These are phyloP conservation scores for Effrenium voratum DNA, from an alignment of 73 alveolate species.

Conservation along the genomic window DNA sequence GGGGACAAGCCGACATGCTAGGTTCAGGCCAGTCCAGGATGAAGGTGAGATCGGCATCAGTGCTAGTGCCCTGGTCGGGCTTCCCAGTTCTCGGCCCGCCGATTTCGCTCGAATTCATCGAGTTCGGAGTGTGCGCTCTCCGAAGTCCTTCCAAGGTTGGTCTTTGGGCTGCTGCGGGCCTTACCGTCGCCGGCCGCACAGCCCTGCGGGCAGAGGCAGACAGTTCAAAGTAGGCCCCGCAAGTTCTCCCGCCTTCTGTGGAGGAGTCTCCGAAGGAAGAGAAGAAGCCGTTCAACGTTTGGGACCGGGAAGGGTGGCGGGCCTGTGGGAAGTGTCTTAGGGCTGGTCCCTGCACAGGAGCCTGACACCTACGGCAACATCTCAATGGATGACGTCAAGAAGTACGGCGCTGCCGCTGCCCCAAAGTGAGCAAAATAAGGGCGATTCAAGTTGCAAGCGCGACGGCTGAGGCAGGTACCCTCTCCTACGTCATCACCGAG, in stretches of 20 bases:
- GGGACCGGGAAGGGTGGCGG: slow-evolving; percentile 15
- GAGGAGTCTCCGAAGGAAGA: neutral
- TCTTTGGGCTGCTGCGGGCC: slow-evolving; percentile 51
- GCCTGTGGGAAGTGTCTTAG: neutral
- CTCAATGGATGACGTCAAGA: slow-evolving; percentile 91
- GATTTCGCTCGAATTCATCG: too few relatives aligned
- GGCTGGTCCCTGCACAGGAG: slow-evolving; percentile 5
- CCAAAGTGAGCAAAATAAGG: neutral
- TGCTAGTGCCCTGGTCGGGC: too few relatives aligned
- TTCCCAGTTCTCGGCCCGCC: too few relatives aligned
- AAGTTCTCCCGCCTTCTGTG: neutral
- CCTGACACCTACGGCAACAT: slow-evolving; percentile 92
- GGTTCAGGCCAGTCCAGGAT: too few relatives aligned
- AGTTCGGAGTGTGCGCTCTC: too few relatives aligned
- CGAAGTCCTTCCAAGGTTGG: slow-evolving; percentile 5
- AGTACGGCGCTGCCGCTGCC: slow-evolving; percentile 58
- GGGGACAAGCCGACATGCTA: too few relatives aligned
- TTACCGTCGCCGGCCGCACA: slow-evolving; percentile 26
- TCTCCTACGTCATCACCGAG: slow-evolving; percentile 88
- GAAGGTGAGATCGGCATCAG: too few relatives aligned
- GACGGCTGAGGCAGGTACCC: slow-evolving; percentile 48
- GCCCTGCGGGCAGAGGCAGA: slow-evolving; percentile 43
- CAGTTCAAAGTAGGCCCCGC: neutral
- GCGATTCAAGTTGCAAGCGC: neutral
- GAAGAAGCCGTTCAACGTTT: slow-evolving; percentile 87